Evolutionary conservation across 2,329 filamentous ascomycete genomes (phyloP).

Genomic region (Akanthomyces uredinophilus): DNA sequence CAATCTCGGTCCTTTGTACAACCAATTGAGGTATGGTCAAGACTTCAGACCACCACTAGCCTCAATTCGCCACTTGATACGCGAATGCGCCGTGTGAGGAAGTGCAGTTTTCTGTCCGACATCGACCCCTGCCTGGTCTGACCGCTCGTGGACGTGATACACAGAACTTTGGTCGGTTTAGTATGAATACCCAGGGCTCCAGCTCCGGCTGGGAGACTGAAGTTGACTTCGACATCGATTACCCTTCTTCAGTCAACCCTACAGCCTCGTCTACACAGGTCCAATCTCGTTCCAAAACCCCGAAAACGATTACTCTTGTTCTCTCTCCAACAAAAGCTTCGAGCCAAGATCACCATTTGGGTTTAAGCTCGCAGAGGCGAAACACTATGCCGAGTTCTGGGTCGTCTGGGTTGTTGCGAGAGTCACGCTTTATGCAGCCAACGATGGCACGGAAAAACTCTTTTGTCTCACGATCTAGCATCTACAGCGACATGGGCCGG

Average conservation of each 20-base stretch:
- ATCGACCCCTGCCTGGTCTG: background rate
- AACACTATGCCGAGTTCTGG: conserved; percentile 12
- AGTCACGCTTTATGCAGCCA: background rate
- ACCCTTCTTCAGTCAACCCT: background rate
- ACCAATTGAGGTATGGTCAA: background rate
- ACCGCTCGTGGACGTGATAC: background rate
- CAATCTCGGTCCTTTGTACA: background rate
- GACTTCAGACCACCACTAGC: background rate
- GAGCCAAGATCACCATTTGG: too few species aligned
- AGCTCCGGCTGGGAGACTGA: conserved; percentile 4
- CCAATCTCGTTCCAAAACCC: background rate
- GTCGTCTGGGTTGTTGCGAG: background rate
- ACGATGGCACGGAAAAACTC: conserved; percentile 16
- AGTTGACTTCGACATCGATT: background rate
- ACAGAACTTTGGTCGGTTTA: background rate
- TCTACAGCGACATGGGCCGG: conserved; percentile 22
- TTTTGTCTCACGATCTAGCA: conserved; percentile 25
- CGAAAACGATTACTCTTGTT: background rate
- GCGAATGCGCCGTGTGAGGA: background rate
- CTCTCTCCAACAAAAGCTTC: background rate
- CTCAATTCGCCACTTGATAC: background rate
- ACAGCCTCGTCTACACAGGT: background rate
- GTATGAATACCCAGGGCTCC: background rate
- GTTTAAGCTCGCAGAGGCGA: background rate
- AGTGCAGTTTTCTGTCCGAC: background rate